phyloP scores from a whole-genome alignment of 129 eudicot genomes.

The Flaveria bidentis region DNA sequence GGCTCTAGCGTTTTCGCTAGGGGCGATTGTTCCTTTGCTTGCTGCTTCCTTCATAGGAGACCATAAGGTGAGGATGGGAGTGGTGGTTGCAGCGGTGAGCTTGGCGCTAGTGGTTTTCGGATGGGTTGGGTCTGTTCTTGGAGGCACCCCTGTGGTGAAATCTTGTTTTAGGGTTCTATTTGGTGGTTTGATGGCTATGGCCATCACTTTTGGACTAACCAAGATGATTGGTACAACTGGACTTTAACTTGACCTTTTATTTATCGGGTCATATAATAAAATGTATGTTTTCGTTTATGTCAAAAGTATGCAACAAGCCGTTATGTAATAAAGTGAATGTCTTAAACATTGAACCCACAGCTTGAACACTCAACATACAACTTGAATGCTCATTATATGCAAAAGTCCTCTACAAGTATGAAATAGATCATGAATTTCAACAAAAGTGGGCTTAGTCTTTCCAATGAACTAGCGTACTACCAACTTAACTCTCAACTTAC shows the following conservation, averaged over 20 bases:
- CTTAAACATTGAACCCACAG: background rate
- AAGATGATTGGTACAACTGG: constrained; percentile 34
- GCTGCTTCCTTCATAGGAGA: constrained; percentile 46
- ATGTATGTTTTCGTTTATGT: background rate
- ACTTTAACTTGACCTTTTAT: background rate
- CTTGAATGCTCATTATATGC: no score
- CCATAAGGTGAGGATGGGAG: constrained; percentile 42
- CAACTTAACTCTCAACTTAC: no score
- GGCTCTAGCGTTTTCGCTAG: constrained; percentile 48
- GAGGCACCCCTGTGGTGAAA: constrained; percentile 36
- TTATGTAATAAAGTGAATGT: background rate
- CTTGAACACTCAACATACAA: no score
- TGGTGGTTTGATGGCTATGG: constrained; percentile 46
- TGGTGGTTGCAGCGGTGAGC: constrained; percentile 42
- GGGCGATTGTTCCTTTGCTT: constrained; percentile 50
- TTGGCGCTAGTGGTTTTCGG: constrained; percentile 34
- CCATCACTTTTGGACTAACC: constrained; percentile 33
- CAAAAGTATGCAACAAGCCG: background rate
- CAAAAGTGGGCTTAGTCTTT: no score
- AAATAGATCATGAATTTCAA: no score
- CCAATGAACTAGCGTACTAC: no score
- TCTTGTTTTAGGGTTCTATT: constrained; percentile 31
- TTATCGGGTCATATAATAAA: background rate
- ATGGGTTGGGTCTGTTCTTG: constrained; percentile 26
- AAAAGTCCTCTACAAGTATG: no score